Evolutionary conservation across 2,329 filamentous ascomycete genomes (phyloP).

Genomic region (Salinomyces thailandicus): DNA sequence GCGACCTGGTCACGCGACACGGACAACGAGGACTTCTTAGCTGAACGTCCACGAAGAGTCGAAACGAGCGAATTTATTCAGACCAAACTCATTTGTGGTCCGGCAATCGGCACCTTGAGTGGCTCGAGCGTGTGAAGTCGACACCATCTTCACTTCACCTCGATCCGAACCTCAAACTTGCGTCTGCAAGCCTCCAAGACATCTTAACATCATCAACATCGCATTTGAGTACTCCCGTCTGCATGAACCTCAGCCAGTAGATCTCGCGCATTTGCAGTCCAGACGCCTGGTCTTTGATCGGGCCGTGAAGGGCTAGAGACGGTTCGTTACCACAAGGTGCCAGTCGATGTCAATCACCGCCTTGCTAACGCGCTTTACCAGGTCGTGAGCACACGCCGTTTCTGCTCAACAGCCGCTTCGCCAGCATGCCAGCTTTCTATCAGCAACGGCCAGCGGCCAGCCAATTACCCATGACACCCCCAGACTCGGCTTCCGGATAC

Average conservation of each 20-base stretch:
- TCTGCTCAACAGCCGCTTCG: constrained; percentile 29
- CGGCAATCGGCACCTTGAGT: neutral
- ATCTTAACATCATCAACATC: constrained; percentile 1
- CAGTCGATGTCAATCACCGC: neutral
- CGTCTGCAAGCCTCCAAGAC: neutral
- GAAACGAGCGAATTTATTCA: neutral
- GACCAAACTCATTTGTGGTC: neutral
- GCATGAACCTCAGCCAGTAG: constrained; percentile 8
- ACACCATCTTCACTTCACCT: neutral
- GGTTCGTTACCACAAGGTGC: constrained; percentile 4
- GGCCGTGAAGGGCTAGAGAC: constrained; percentile 8
- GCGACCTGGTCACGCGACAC: neutral
- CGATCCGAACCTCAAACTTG: neutral
- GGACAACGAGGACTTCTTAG: constrained; percentile 9
- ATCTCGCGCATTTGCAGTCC: constrained; percentile 1
- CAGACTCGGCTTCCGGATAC: constrained; percentile 36
- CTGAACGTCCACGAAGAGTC: constrained; percentile 7
- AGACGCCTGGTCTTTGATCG: neutral
- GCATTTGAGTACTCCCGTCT: neutral
- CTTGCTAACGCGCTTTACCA: constrained; percentile 3
- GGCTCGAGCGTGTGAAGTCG: neutral
- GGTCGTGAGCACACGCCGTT: constrained; percentile 32
- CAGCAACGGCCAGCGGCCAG: constrained; percentile 30
- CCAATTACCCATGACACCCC: constrained; percentile 39
- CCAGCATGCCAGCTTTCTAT: constrained; percentile 43